These are phyloP conservation scores for Pelargonium nanum DNA, from an alignment of 345 rosid species.

Conservation along the genomic window DNA sequence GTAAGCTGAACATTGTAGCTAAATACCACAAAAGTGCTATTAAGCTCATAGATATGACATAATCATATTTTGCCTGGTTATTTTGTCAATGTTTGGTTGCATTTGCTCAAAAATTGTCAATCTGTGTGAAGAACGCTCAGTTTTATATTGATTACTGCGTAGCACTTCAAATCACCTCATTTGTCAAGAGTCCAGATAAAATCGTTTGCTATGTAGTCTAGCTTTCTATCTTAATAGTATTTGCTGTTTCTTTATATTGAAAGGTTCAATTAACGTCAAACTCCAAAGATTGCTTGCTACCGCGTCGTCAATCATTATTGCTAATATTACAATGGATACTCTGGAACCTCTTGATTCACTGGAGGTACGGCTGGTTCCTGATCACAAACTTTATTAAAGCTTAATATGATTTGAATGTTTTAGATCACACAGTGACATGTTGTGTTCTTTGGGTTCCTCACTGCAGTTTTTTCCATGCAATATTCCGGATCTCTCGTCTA, in stretches of 20 bases:
- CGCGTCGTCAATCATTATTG: slow-evolving; percentile 46
- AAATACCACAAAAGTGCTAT: no score
- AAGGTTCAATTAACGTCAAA: slow-evolving; percentile 55
- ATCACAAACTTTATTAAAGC: slow-evolving; percentile 1
- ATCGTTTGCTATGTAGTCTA: neutral
- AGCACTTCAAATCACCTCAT: no score
- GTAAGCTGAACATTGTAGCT: slow-evolving; percentile 21
- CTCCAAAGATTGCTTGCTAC: slow-evolving; percentile 45
- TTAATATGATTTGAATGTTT: neutral
- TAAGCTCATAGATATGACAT: no score
- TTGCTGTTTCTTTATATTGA: slow-evolving; percentile 16
- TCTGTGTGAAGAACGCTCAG: no score
- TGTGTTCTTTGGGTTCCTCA: neutral
- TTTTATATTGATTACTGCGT: no score
- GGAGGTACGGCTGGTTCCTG: slow-evolving; percentile 41
- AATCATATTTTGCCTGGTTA: no score
- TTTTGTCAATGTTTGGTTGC: no score
- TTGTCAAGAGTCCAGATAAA: no score
- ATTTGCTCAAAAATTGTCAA: no score
- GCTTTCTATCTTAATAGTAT: neutral
- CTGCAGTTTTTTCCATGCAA: slow-evolving; percentile 43
- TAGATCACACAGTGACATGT: no score
- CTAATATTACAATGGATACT: slow-evolving; percentile 37
- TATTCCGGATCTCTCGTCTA: slow-evolving; percentile 60
- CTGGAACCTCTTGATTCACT: slow-evolving; percentile 46